Conservation (phyloP, 495 filamentous ascomycete genomes). For the Penicillium atrosanguineum region DNA sequence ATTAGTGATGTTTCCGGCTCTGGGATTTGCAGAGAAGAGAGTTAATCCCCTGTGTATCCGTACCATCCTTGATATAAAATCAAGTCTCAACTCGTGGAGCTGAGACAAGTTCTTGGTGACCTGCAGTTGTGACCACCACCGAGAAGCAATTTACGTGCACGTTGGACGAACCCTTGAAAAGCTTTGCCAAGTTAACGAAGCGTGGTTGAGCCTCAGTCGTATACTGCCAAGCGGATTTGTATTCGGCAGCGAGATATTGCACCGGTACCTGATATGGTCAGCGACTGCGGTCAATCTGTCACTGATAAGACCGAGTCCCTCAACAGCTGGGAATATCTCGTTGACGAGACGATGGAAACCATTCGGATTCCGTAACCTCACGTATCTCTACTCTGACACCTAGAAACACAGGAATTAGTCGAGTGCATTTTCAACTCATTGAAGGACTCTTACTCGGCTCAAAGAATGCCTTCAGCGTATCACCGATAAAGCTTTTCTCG, state of each 20-base stretch:
- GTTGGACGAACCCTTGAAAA: background rate
- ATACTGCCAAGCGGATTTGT: background rate
- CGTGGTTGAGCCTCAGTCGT: background rate
- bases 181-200: background rate
- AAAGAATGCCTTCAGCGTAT: no score
- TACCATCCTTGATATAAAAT: conserved; percentile 11
- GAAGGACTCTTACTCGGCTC: no score
- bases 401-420: no score
- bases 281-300: background rate
- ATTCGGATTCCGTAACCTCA: background rate
- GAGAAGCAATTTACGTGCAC: background rate
- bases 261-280: background rate
- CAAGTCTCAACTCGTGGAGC: background rate
- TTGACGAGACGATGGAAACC: conserved; percentile 1
- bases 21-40: background rate
- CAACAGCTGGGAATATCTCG: conserved; percentile 1
- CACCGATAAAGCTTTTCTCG: no score
- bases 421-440: no score
- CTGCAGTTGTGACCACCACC: background rate
- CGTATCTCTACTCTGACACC: background rate
- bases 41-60: background rate
- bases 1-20: background rate
- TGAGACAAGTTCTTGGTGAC: background rate
- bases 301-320: background rate
- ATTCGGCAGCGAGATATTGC: background rate